Evolutionary conservation across 2,329 filamentous ascomycete species (phyloP), one percentile per base, ranked within the genome.

Genomic region (Sphaerostilbella broomeana): DNA sequence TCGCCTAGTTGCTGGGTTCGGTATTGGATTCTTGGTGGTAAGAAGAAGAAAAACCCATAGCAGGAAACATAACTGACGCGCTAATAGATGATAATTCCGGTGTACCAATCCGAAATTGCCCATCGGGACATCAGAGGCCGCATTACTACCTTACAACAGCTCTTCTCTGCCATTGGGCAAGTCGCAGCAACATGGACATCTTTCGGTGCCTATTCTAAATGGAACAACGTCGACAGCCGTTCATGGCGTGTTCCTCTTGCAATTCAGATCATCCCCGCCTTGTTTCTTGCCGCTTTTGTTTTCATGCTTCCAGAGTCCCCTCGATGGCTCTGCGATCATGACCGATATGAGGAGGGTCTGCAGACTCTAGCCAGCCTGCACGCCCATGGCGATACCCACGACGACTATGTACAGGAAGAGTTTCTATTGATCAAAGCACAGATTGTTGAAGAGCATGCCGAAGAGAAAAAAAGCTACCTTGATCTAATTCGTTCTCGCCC

Each of bases 251-350:
- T 42, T 17, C 40, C 40, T 25, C 36, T 36, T 6, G 19, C 28
- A 6, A 28, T 42, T 18, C 40, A 42, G 28, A 42, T 42, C 35
- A 24, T 27, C 13, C 40, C 40, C 4, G 38, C 40, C 5, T 8
- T 38, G 18, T 11, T 42, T 1, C 40, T 40, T 19, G 30, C 29
- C 11, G 35, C 13, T 7, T 38, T 42, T 12, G 28, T 42, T 27
- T 38, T 42, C 28, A 24, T 42, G 7, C 21, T 42, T n/a, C 40
- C 40, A 7, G 40, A 42, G 16, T 32, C 25, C 29, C 40, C 40
- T 2, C 25, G 40, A 15, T 42, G 40, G 40, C 40, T 42, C 9
- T 13, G 26, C 6, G 36, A 38, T 10, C 38, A 42, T n/a, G 40
- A 36, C 17, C 40, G 40, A 2, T 16, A n/a, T 11, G 26, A 22